Evolutionary conservation across 768 basidiomycete species (phyloP).

Genomic region (Trametes cubensis): DNA sequence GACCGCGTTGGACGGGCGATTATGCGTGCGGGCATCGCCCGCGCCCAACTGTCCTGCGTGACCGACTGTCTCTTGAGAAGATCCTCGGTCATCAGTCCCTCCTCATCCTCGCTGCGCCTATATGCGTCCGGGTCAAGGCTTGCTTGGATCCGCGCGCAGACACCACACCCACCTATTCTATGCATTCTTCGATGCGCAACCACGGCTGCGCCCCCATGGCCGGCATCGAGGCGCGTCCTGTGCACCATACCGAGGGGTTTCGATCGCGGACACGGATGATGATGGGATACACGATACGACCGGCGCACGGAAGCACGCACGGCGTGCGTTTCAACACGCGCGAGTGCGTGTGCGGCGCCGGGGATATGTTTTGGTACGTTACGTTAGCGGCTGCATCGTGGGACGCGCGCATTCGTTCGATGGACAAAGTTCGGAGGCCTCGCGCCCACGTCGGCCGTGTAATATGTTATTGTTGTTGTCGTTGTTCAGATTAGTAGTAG

Average conservation of each 20-base stretch:
- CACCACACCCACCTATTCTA: background rate
- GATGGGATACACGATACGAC: background rate
- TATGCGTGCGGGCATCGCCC: background rate
- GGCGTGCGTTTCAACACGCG: background rate
- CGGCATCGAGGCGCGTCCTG: background rate
- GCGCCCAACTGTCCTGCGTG: background rate
- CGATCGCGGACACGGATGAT: conserved; percentile 8
- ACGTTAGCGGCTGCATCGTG: background rate
- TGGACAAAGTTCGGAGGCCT: background rate
- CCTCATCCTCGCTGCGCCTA: background rate
- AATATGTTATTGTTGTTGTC: background rate
- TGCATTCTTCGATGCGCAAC: background rate
- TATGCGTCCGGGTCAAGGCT: background rate
- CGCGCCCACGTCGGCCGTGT: conserved; percentile 5
- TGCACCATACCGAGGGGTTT: background rate
- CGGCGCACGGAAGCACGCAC: background rate
- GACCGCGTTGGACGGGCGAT: background rate
- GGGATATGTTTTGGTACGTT: background rate
- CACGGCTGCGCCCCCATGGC: background rate
- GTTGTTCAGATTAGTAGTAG: background rate
- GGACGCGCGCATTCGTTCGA: background rate
- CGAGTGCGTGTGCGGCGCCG: background rate
- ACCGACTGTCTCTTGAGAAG: background rate
- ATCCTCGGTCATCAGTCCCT: no score
- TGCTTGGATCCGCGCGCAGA: background rate